Conservation (phyloP, 176 grass and related monocot species). For the Juncus effusus region DNA sequence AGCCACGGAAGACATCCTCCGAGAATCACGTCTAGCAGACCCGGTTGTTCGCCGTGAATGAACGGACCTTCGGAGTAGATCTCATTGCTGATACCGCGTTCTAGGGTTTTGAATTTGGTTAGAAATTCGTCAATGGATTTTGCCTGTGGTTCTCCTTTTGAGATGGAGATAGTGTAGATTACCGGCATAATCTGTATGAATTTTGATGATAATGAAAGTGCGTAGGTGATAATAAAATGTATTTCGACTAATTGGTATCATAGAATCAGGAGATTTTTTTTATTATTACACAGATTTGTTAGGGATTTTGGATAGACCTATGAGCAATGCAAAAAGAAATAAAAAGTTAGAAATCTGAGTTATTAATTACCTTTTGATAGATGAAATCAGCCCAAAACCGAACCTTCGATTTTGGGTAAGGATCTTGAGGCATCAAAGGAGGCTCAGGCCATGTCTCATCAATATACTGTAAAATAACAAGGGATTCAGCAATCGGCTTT, state of each 20-base stretch:
- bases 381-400: conserved; percentile 49
- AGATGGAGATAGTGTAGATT: too few relatives aligned
- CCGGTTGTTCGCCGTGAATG: conserved; percentile 11
- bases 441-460: conserved; percentile 29
- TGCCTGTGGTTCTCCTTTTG: conserved; percentile 16
- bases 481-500: conserved; percentile 20
- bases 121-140: conserved; percentile 27
- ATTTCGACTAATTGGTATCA: too few relatives aligned
- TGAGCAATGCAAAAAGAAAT: too few relatives aligned
- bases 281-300: too few relatives aligned
- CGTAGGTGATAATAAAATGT: too few relatives aligned
- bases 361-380: conserved; percentile 27
- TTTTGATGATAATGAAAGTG: too few relatives aligned
- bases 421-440: conserved; percentile 25
- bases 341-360: neutral
- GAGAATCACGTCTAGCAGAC: conserved; percentile 23
- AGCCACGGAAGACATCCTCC: neutral
- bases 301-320: too few relatives aligned
- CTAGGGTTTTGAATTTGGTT: neutral
- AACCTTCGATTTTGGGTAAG: conserved; percentile 22
- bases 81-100: conserved; percentile 23
- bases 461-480: conserved; percentile 41
- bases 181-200: neutral
- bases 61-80: conserved; percentile 19
- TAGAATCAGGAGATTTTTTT: too few relatives aligned